A percentile compares a stretch with the other conserved stretches of the same genome.
Conservation (phyloP, 805 yeast species). For the Metschnikowia colocasiae region DNA sequence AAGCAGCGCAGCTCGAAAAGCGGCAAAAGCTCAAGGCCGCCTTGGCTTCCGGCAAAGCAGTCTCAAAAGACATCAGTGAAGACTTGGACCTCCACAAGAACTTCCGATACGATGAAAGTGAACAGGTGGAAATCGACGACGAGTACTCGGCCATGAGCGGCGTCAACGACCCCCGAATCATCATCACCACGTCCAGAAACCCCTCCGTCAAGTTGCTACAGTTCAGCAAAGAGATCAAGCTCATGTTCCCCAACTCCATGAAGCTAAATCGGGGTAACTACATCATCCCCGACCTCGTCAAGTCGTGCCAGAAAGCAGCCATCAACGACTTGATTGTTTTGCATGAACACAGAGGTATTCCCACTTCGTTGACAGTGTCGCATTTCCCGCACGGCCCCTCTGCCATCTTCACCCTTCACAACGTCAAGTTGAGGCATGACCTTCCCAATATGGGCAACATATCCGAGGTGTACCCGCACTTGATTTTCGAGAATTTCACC, state of each 20-base stretch:
- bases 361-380: constrained; percentile 85
- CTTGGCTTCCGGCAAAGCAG: constrained; percentile 84
- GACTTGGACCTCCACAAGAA: constrained; percentile 78
- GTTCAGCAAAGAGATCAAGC: constrained; percentile 86
- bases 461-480: constrained; percentile 89
- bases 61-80: constrained; percentile 87
- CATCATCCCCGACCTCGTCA: constrained; percentile 76
- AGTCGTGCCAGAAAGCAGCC: constrained; percentile 76
- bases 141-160: constrained; percentile 90
- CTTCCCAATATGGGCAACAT: constrained; percentile 79
- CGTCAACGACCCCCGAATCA: constrained; percentile 80
- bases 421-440: constrained; percentile 93
- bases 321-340: constrained; percentile 80
- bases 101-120: constrained; percentile 81
- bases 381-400: constrained; percentile 99
- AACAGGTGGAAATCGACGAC: constrained; percentile 71
- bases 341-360: constrained; percentile 98
- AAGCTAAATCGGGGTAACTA: constrained; percentile 92
- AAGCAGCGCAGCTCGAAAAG: constrained; percentile 78
- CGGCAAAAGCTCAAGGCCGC: constrained; percentile 84
- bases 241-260: constrained; percentile 84
- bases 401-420: constrained; percentile 88
- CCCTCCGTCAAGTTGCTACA: constrained; percentile 84
- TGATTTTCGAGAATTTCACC: constrained; percentile 86
- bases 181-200: constrained; percentile 90